Conservation (phyloP, 768 basidiomycete species). For the Leccinum longicurvipes region DNA sequence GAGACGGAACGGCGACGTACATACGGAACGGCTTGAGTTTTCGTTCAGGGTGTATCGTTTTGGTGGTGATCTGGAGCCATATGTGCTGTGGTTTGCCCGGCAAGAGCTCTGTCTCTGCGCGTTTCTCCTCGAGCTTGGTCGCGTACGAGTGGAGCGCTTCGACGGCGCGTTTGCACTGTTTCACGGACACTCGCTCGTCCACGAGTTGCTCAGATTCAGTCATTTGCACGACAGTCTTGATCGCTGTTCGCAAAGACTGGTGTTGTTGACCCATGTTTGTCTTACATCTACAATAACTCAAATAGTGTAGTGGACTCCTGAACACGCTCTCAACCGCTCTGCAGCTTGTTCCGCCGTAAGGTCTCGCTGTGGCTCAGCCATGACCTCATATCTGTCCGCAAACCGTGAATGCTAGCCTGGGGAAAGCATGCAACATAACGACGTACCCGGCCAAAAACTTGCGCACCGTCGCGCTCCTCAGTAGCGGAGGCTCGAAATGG, state of each 20-base stretch:
- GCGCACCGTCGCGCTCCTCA: conserved; percentile 75
- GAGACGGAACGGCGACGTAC: conserved; percentile 44
- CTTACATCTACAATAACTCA: too few relatives aligned
- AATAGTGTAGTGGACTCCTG: conserved; percentile 72
- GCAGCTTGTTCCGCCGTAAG: conserved; percentile 90
- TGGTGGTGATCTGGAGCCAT: conserved; percentile 87
- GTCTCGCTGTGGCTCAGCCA: conserved; percentile 89
- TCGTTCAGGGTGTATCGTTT: conserved; percentile 71
- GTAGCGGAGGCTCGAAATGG: conserved; percentile 82
- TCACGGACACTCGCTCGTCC: conserved; percentile 62
- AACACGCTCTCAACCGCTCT: conserved; percentile 48
- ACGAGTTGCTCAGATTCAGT: conserved; percentile 53
- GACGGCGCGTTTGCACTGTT: conserved; percentile 77
- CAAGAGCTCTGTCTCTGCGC: conserved; percentile 71
- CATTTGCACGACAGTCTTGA: conserved; percentile 33
- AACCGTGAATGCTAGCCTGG: neutral
- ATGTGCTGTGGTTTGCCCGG: conserved; percentile 78
- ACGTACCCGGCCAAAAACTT: conserved; percentile 90
- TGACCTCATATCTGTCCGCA: conserved; percentile 70
- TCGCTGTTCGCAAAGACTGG: neutral
- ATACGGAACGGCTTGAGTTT: conserved; percentile 81
- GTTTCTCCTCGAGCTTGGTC: conserved; percentile 56
- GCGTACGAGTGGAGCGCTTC: conserved; percentile 75
- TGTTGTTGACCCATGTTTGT: conserved; percentile 21
- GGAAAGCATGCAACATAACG: conserved; percentile 18